These are phyloP conservation scores for Mycena metata DNA, from an alignment of 768 basidiomycete species.

Conservation along the genomic window DNA sequence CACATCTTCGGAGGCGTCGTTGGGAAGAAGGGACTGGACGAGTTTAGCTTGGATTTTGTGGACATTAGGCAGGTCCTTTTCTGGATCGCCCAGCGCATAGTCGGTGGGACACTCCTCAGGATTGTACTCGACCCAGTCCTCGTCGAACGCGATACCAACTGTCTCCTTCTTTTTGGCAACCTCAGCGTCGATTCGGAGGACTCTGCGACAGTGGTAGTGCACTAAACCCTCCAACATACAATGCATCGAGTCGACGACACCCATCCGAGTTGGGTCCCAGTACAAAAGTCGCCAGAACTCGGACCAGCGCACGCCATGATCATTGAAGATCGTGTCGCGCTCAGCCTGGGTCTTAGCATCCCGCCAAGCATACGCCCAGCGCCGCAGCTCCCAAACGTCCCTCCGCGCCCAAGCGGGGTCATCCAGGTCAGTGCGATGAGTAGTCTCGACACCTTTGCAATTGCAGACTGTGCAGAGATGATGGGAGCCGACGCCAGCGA, in stretches of 20 bases:
- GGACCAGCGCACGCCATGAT: constrained; percentile 44
- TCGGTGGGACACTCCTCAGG: constrained; percentile 14
- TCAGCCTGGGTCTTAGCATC: constrained; percentile 27
- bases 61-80: constrained; percentile 6
- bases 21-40: constrained; percentile 4
- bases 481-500: constrained; percentile 40
- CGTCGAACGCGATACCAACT: constrained; percentile 22
- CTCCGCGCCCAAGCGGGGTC: constrained; percentile 30
- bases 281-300: constrained; percentile 46
- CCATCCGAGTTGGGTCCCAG: constrained; percentile 45
- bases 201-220: no score
- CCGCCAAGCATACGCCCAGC: constrained; percentile 32
- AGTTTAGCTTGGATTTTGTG: constrained; percentile 19
- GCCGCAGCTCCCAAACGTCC: constrained; percentile 31
- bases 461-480: constrained; percentile 47
- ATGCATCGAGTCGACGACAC: constrained; percentile 51
- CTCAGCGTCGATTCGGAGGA: not conserved
- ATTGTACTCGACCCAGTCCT: constrained; percentile 34
- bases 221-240: constrained; percentile 33
- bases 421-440: constrained; percentile 34
- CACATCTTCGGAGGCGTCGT: constrained; percentile 1
- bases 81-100: constrained; percentile 11
- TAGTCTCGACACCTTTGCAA: constrained; percentile 32
- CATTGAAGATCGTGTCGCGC: constrained; percentile 35
- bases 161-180: constrained; percentile 31